phyloP scores from a whole-genome alignment of 2,329 filamentous ascomycete species.

The Lojkania enalia region DNA sequence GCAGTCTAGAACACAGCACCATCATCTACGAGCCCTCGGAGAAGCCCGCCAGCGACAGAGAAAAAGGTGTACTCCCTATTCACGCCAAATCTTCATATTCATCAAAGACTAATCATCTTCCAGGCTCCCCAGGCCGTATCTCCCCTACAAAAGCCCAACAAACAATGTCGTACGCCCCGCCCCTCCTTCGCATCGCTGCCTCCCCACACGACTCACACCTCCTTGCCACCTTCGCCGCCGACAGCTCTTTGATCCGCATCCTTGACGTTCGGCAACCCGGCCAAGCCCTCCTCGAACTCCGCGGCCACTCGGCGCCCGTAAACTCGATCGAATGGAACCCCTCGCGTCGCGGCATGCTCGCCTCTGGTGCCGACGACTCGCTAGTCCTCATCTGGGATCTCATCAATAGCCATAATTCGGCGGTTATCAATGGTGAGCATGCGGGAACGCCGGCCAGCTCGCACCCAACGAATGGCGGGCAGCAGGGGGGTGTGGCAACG shows the following conservation, averaged over 20 bases:
- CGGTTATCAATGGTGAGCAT: conserved; percentile 49
- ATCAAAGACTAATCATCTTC: no score
- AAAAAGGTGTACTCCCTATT: conserved; percentile 48
- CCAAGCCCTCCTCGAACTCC: conserved; percentile 89
- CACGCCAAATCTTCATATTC: no score
- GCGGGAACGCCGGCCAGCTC: conserved; percentile 27
- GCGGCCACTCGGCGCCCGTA: conserved; percentile 80
- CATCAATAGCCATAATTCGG: conserved; percentile 65
- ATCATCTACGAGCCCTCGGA: conserved; percentile 98
- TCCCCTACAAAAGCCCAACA: conserved; percentile 77
- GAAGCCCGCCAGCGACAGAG: conserved; percentile 62
- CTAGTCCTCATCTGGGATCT: conserved; percentile 94
- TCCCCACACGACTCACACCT: conserved; percentile 95
- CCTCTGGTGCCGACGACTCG: conserved; percentile 89
- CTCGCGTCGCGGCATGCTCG: conserved; percentile 79
- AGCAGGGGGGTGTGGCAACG: conserved; percentile 4
- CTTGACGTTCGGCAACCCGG: conserved; percentile 95
- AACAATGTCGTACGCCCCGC: conserved; percentile 66
- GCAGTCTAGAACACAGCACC: conserved; percentile 95
- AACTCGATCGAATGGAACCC: conserved; percentile 98
- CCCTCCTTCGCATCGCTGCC: conserved; percentile 78
- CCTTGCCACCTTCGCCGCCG: conserved; percentile 93
- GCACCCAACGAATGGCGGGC: conserved; percentile 33
- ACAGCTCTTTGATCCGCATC: conserved; percentile 89
- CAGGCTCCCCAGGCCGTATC: conserved; percentile 57